These are phyloP conservation scores for Myxozyma monticola DNA, from an alignment of 805 yeast genomes.

Conservation along the genomic window DNA sequence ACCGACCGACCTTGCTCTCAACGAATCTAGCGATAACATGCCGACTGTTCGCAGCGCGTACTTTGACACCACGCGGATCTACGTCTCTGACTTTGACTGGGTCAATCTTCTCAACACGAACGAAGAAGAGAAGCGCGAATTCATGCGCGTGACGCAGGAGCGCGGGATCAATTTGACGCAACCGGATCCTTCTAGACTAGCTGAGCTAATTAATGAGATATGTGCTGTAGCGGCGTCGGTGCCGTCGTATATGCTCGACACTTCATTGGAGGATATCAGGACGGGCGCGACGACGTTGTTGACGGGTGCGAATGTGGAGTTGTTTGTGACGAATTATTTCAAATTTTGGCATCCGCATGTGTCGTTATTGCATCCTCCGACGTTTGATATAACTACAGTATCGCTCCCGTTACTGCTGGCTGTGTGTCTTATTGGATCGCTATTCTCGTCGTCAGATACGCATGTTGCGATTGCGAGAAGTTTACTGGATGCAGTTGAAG, in stretches of 20 bases:
- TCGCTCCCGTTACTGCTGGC: slow-evolving; percentile 3
- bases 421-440: slow-evolving; percentile 4
- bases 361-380: slow-evolving; percentile 4
- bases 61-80: slow-evolving; percentile 3
- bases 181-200: not conserved
- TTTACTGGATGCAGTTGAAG: slow-evolving; percentile 8
- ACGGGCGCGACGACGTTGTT: slow-evolving; percentile 1
- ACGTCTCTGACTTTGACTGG: slow-evolving; percentile 7
- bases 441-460: not conserved
- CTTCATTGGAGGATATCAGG: not conserved
- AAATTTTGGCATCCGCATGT: slow-evolving; percentile 9
- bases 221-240: not conserved
- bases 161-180: not conserved
- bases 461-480: not conserved
- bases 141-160: not conserved
- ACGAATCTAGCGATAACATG: not conserved
- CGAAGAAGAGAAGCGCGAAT: slow-evolving; percentile 1
- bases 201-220: not conserved
- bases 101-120: slow-evolving; percentile 1
- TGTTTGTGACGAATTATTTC: not conserved
- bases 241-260: not conserved
- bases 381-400: not conserved
- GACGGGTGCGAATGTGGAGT: slow-evolving; percentile 1
- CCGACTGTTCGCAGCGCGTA: slow-evolving; percentile 2
- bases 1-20: not conserved